A percentile compares a stretch with the other conserved stretches of the same genome.
These are phyloP conservation scores for Capsicum chinense DNA, from an alignment of 257 asterid genomes.

Conservation along the genomic window DNA sequence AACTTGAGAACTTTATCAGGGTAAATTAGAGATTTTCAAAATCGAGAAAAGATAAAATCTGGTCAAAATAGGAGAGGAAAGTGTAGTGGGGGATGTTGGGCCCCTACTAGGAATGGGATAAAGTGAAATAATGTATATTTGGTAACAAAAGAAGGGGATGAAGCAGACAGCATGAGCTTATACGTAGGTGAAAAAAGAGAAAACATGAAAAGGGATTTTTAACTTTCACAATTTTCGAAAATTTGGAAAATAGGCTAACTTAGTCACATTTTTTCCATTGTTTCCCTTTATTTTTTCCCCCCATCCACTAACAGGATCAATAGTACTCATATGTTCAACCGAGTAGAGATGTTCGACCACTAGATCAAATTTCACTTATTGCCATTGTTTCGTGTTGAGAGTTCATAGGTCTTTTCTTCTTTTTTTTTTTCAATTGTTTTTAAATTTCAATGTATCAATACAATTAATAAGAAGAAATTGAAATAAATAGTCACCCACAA, in stretches of 20 bases:
- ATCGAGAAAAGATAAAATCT: neutral
- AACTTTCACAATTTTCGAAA: conserved; percentile 7
- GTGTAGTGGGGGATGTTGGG: conserved; percentile 5
- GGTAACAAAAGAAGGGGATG: neutral
- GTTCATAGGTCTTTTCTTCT: too few species aligned
- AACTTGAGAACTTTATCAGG: neutral
- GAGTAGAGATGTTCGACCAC: too few species aligned
- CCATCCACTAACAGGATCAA: too few species aligned
- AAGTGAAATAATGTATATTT: conserved; percentile 21
- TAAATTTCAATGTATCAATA: too few species aligned
- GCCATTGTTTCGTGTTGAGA: too few species aligned
- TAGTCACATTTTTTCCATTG: too few species aligned
- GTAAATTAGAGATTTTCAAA: neutral
- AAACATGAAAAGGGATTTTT: neutral
- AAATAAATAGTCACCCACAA: too few species aligned
- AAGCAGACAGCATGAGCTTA: neutral
- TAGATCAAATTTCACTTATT: too few species aligned
- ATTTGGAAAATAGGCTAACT: neutral
- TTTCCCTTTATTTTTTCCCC: too few species aligned
- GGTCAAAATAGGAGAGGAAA: conserved; percentile 37
- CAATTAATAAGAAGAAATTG: too few species aligned
- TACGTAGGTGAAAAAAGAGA: neutral
- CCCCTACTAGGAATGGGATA: conserved; percentile 24
- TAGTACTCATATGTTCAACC: too few species aligned
- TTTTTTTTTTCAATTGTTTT: neutral